Evolutionary conservation across 2,329 filamentous ascomycete species (phyloP).

Genomic region (Colletotrichum tropicicola): DNA sequence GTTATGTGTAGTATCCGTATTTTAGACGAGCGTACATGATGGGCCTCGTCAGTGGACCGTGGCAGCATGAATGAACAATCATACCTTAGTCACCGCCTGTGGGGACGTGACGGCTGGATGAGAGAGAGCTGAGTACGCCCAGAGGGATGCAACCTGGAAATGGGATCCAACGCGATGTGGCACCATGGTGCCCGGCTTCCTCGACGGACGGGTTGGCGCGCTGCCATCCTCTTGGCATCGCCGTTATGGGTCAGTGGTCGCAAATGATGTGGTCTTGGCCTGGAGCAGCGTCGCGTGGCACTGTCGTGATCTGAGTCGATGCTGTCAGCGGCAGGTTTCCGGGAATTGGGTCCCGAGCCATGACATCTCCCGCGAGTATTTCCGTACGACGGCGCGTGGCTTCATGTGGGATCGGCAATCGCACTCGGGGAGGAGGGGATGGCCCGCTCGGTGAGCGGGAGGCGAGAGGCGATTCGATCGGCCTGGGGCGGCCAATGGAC

Average conservation of each 20-base stretch:
- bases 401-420: neutral
- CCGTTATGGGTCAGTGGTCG: neutral
- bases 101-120: neutral
- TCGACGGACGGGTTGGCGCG: neutral
- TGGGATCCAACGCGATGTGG: neutral
- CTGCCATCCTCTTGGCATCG: neutral
- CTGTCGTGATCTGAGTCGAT: neutral
- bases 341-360: neutral
- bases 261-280: neutral
- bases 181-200: neutral
- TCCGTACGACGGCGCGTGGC: neutral
- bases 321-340: neutral
- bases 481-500: neutral
- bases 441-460: neutral
- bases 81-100: neutral
- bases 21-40: neutral
- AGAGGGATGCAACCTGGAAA: neutral
- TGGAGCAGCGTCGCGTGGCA: neutral
- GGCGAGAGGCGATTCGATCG: neutral
- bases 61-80: neutral
- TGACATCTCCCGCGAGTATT: neutral
- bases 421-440: neutral
- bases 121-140: neutral
- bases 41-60: neutral
- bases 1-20: neutral